phyloP scores from a whole-genome alignment of 345 rosid genomes.

The Tarenaya hassleriana region DNA sequence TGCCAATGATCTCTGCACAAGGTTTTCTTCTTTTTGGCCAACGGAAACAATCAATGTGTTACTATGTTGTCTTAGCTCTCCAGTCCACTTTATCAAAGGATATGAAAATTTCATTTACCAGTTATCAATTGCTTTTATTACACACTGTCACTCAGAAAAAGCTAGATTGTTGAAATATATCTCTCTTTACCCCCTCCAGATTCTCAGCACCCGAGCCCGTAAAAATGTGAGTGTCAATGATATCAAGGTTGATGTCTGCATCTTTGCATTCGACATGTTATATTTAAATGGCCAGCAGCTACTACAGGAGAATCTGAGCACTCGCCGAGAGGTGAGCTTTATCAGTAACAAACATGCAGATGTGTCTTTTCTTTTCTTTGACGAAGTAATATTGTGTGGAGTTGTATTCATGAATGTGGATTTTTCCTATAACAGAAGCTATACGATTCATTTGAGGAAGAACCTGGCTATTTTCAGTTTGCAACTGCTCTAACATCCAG shows the following conservation, averaged over 20 bases:
- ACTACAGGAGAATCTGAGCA: conserved; percentile 62
- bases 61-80: no score
- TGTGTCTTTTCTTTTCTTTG: conserved; percentile 9
- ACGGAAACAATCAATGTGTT: neutral
- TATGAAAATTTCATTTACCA: conserved; percentile 6
- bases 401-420: conserved; percentile 2
- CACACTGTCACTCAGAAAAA: neutral
- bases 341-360: neutral
- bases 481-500: conserved; percentile 77
- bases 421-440: conserved; percentile 48
- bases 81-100: neutral
- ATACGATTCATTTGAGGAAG: conserved; percentile 70
- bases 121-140: conserved; percentile 1
- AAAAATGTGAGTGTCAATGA: conserved; percentile 77
- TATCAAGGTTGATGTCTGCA: conserved; percentile 88
- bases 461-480: conserved; percentile 76
- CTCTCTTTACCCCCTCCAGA: conserved; percentile 34
- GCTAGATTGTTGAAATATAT: conserved; percentile 1
- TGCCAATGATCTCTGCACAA: neutral
- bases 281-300: conserved; percentile 73
- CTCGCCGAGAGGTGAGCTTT: conserved; percentile 70
- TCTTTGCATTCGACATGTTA: conserved; percentile 85
- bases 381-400: conserved; percentile 1
- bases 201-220: conserved; percentile 74
- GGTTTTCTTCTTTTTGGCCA: conserved; percentile 10